Conservation (phyloP, 352 stramenopile genomes). For the Elongisporangium prolatum region DNA sequence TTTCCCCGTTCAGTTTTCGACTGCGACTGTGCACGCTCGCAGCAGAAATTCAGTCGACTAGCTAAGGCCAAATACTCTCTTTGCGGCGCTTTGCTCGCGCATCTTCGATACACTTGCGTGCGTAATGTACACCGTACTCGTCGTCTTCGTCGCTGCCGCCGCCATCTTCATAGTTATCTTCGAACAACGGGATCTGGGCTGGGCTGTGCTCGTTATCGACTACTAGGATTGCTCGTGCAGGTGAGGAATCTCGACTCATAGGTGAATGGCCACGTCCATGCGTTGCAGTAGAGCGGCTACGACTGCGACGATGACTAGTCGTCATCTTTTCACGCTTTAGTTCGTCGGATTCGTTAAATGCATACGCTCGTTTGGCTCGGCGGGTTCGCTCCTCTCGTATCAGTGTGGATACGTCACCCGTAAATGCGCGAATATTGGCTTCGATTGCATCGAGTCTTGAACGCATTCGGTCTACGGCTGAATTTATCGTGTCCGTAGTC, state of each 20-base stretch:
- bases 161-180: conserved; percentile 1
- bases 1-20: not conserved
- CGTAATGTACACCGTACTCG: conserved; percentile 17
- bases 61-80: conserved; percentile 7
- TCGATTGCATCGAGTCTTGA: not conserved
- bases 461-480: not conserved
- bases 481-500: not conserved
- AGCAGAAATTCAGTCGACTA: conserved; percentile 10
- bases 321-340: not conserved
- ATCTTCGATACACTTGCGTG: conserved; percentile 35
- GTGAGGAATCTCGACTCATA: not conserved
- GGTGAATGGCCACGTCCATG: not conserved
- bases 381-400: not conserved
- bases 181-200: conserved; percentile 2
- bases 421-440: not conserved
- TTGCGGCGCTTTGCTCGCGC: conserved; percentile 39
- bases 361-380: not conserved
- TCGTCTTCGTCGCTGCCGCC: conserved; percentile 8
- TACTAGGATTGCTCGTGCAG: conserved; percentile 1
- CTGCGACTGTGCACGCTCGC: conserved; percentile 7
- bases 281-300: not conserved
- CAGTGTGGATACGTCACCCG: not conserved
- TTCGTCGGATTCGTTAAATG: not conserved
- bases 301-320: conserved; percentile 2
- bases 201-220: conserved; percentile 2